Conservation (phyloP, 257 asterid genomes). For the Ophiorrhiza pumila region DNA sequence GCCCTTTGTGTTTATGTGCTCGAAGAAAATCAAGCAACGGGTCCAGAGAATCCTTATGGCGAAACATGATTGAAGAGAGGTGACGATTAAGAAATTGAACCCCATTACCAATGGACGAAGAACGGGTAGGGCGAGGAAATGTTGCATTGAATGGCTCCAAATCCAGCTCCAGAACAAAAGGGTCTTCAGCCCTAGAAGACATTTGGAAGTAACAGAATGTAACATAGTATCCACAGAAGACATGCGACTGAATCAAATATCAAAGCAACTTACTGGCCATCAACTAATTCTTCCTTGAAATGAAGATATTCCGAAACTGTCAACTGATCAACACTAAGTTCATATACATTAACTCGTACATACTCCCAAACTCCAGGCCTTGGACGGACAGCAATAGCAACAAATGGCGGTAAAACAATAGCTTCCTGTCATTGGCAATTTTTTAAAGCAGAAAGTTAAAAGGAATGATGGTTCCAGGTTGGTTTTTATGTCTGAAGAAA, state of each 20-base stretch:
- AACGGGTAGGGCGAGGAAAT: constrained; percentile 87
- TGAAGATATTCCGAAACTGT: constrained; percentile 72
- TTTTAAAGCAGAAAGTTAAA: constrained; percentile 6
- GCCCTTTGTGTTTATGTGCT: constrained; percentile 77
- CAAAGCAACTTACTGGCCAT: constrained; percentile 66
- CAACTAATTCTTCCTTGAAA: constrained; percentile 85
- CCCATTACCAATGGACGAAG: constrained; percentile 92
- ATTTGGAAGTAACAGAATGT: constrained; percentile 14
- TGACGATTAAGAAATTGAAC: constrained; percentile 97
- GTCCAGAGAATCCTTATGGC: constrained; percentile 80
- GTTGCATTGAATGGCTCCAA: constrained; percentile 93
- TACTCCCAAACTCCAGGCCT: constrained; percentile 99
- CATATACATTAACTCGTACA: constrained; percentile 83
- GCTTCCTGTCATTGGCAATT: constrained; percentile 69
- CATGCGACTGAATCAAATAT: neutral
- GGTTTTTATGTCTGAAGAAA: neutral
- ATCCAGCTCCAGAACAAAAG: constrained; percentile 82
- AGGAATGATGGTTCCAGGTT: neutral
- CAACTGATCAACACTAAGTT: constrained; percentile 88
- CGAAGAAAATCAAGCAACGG: constrained; percentile 91
- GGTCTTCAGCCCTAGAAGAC: constrained; percentile 45
- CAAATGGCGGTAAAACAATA: constrained; percentile 90
- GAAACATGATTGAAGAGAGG: constrained; percentile 91
- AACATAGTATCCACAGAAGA: constrained; percentile 2
- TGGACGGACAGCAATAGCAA: constrained; percentile 88